phyloP scores from a whole-genome alignment of 768 basidiomycete genomes.

The Amanita polypyramis region DNA sequence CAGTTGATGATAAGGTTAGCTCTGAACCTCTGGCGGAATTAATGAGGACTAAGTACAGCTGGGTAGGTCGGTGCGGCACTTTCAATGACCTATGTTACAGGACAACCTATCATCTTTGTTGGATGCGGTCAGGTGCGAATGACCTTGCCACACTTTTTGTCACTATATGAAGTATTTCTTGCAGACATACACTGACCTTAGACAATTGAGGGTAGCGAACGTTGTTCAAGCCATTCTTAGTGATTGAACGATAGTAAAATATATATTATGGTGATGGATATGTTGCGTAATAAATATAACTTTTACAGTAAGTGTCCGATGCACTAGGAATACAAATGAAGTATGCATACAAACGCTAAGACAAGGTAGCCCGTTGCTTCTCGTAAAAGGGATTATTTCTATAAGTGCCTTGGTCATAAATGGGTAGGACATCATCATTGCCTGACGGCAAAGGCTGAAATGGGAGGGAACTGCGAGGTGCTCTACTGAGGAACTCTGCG shows the following conservation, averaged over 20 bases:
- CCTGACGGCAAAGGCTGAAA: neutral
- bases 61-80: constrained; percentile 90
- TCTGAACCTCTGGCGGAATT: neutral
- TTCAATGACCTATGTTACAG: constrained; percentile 98
- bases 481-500: constrained; percentile 38
- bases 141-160: neutral
- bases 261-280: neutral
- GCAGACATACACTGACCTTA: constrained; percentile 93
- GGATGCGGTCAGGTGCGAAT: constrained; percentile 86
- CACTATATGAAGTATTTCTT: neutral
- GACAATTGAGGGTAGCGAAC: constrained; percentile 82
- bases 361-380: neutral
- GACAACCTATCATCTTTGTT: constrained; percentile 96
- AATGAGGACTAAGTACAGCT: constrained; percentile 1
- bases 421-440: neutral
- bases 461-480: neutral
- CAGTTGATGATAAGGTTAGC: constrained; percentile 89
- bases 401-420: neutral
- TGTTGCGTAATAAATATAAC: neutral
- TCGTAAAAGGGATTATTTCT: neutral
- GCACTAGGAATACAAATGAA: neutral
- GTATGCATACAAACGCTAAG: neutral
- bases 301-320: too few relatives aligned
- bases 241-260: constrained; percentile 31
- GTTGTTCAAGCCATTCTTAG: constrained; percentile 90